Evolutionary conservation across 163 green algal genomes (phyloP), one percentile per base, ranked within the genome.

Genomic region (Chlamydomonas reinhardtii): DNA sequence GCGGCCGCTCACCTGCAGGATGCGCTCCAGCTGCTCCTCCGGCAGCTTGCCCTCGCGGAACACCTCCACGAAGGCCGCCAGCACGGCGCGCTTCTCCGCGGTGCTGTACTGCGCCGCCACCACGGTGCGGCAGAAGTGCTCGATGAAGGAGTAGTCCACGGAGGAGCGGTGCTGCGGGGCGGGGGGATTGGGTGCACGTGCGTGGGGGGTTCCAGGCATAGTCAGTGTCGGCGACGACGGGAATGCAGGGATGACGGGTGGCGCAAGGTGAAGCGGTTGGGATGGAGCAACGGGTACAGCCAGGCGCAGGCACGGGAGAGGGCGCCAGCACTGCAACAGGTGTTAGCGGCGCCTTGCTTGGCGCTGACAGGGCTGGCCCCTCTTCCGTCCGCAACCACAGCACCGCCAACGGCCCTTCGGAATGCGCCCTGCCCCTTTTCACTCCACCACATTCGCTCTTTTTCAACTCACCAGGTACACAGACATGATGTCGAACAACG

Each of bases 61-160:
- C 27, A 88, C 66, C 2, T 88, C 77, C 81, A 98, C 78, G 86
- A 96, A 96, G 35, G 92, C 76, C 37, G 79, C 66, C 56, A 97
- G 43, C 24, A 98, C 87, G 37, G 64, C 73, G 17, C 89, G 84
- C 81, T 94, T 94, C 32, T 97, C 90, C 27, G 74, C 85, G 14
- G 89, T 35, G 17, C 84, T 91, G 89, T 94, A 97, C 72, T 90
- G 73, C 73, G 92, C 71, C 19, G 86, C 84, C 19, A 97, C 92
- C 66, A 93, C 84, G 19, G 70, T 66, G 17, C 54, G 86, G 76
- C 94, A 95, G 76, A 96, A 98, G 17, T 92, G 83, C 76, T 95
- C 91, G 27, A 99, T 72, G 84, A 99, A 99, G 17, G 84, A 94
- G 80, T 96, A 98, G 84, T 98, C 95, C 37, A 98, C 92, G 66